Evolutionary conservation across 2,329 filamentous ascomycete species (phyloP).

Genomic region (Laburnicola sp.): DNA sequence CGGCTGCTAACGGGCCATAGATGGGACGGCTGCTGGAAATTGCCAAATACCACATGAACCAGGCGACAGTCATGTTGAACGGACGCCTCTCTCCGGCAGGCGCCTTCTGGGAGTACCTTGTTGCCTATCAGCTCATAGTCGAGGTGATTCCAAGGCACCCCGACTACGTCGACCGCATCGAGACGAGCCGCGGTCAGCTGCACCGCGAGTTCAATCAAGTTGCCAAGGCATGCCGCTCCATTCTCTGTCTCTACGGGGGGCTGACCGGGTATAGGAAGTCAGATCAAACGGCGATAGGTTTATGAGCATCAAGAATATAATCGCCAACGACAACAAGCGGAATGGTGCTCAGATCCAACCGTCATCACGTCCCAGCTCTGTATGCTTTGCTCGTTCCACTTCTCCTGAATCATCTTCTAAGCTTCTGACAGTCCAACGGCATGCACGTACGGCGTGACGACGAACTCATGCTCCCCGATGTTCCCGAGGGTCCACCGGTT

Average conservation of each 20-base stretch:
- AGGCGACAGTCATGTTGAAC: slow-evolving; percentile 57
- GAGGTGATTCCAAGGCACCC: slow-evolving; percentile 75
- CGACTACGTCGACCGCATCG: slow-evolving; percentile 67
- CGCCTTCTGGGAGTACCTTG: slow-evolving; percentile 84
- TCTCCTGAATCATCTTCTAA: slow-evolving; percentile 6
- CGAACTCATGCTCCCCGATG: slow-evolving; percentile 43
- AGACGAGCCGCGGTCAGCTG: slow-evolving; percentile 56
- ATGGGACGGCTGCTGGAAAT: slow-evolving; percentile 46
- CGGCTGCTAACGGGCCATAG: slow-evolving; percentile 32
- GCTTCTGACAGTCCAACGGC: slow-evolving; percentile 22
- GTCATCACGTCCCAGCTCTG: slow-evolving; percentile 13
- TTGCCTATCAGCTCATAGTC: slow-evolving; percentile 76
- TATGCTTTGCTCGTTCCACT: slow-evolving; percentile 1
- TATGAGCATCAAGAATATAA: slow-evolving; percentile 54
- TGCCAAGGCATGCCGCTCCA: slow-evolving; percentile 22
- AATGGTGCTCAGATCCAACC: slow-evolving; percentile 55
- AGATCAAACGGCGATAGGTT: slow-evolving; percentile 49
- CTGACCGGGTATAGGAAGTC: slow-evolving; percentile 33
- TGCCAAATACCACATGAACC: slow-evolving; percentile 48
- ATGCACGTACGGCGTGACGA: slow-evolving; percentile 22
- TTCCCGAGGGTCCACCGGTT: slow-evolving; percentile 25
- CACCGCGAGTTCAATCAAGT: slow-evolving; percentile 54
- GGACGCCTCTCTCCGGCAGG: slow-evolving; percentile 60
- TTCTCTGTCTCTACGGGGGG: slow-evolving; percentile 4
- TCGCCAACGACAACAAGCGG: slow-evolving; percentile 56